Percentiles rank a stretch among this genome's conserved stretches.
phyloP scores from a whole-genome alignment of 169 alveolate species.

The Cryptosporidium sp. region DNA sequence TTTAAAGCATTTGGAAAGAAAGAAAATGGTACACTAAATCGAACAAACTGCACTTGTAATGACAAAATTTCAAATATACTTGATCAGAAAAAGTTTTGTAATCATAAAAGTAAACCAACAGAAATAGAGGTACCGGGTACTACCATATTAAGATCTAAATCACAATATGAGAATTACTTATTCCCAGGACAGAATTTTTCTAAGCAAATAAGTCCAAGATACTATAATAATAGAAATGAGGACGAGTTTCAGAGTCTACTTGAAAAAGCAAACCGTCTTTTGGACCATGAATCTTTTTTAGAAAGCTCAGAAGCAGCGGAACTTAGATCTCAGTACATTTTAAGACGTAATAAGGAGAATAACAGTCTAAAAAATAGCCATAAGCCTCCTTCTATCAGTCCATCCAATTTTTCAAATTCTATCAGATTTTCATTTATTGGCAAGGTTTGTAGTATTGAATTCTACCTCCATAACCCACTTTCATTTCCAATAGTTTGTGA shows the following conservation, averaged over 20 bases:
- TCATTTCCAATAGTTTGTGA: conserved; percentile 64
- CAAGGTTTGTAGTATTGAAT: conserved; percentile 54
- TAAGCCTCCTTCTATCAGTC: not conserved
- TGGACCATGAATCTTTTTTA: conserved; percentile 2
- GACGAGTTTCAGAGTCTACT: conserved; percentile 19
- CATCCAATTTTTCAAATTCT: conserved; percentile 2
- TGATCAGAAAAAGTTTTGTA: conserved; percentile 46
- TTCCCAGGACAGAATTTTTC: not conserved
- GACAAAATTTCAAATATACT: conserved; percentile 11
- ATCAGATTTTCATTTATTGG: conserved; percentile 40
- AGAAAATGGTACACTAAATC: no score
- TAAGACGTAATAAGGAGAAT: conserved; percentile 10
- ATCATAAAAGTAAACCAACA: not conserved
- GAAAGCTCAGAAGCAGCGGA: conserved; percentile 49
- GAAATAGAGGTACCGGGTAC: conserved; percentile 2
- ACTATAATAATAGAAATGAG: not conserved
- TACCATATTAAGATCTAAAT: not conserved
- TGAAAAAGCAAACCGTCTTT: conserved; percentile 8
- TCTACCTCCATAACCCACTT: conserved; percentile 38
- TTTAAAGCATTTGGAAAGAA: conserved; percentile 26
- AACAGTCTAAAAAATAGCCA: not conserved
- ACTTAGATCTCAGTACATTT: conserved; percentile 36
- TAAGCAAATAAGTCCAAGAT: not conserved
- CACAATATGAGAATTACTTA: not conserved
- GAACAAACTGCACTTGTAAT: conserved; percentile 6